phyloP scores from a whole-genome alignment of 768 basidiomycete species.

The Macrolepiota fuliginosa region DNA sequence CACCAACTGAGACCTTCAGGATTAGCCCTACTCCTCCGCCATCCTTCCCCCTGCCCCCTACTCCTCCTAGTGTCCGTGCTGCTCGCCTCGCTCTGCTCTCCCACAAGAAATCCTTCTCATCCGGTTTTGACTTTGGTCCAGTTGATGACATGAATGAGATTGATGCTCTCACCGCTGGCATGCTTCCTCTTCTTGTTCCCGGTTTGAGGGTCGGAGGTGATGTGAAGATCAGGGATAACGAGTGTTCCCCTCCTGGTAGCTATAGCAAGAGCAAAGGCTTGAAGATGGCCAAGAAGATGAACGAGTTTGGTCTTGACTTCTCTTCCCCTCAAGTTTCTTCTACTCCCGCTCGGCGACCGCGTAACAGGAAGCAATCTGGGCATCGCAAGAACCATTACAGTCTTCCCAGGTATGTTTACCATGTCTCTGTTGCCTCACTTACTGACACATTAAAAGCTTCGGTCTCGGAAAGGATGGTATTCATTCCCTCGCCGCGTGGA shows the following conservation, averaged over 20 bases:
- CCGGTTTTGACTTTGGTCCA: constrained; percentile 59
- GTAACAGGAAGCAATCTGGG: constrained; percentile 41
- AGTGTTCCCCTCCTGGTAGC: constrained; percentile 40
- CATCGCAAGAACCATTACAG: constrained; percentile 67
- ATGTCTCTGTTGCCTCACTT: not conserved
- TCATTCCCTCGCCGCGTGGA: constrained; percentile 49
- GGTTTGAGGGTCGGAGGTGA: constrained; percentile 58
- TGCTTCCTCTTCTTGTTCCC: constrained; percentile 66
- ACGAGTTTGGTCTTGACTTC: constrained; percentile 49
- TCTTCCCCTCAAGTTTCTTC: constrained; percentile 59
- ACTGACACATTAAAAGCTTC: constrained; percentile 39
- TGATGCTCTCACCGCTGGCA: constrained; percentile 66
- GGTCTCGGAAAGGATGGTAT: constrained; percentile 59
- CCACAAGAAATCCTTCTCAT: constrained; percentile 64
- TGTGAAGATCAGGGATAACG: constrained; percentile 50
- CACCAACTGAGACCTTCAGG: constrained; percentile 32
- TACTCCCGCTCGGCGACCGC: constrained; percentile 47
- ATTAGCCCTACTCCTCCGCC: constrained; percentile 53
- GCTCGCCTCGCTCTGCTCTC: constrained; percentile 52
- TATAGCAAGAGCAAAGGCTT: constrained; percentile 40
- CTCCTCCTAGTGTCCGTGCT: constrained; percentile 63
- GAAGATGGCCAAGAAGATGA: constrained; percentile 30
- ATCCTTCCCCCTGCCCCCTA: constrained; percentile 68
- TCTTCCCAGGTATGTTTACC: constrained; percentile 54
- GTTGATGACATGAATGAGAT: constrained; percentile 63